Base-by-base conservation (phyloP, 306 rosid species). In the Cicer judaicum region DNA sequence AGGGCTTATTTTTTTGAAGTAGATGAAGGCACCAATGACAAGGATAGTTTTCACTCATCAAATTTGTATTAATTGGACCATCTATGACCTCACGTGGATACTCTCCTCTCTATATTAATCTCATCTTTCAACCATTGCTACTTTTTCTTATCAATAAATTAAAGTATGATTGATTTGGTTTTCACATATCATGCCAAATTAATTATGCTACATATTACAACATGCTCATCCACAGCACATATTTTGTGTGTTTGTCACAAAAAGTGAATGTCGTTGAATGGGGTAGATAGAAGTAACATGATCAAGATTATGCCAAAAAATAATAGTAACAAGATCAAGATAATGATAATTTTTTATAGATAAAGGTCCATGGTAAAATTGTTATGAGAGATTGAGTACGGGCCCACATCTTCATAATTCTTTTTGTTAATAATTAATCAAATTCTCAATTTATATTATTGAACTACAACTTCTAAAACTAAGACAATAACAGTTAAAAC, bases 21-120 rank as follows among this genome's bases (percentile, higher is more conserved):
- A 50, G 42, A n/a, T 54, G 42, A 38, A 72, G 16, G 12, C 42
- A 62, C 57, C 63, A 34, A 75, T 69, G 74, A 47, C 10, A 55
- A 48, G 9, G 70, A 81, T 38, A 42, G 53, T 39, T 21, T 60
- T 61, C 42, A 78, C 50, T 14, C 64, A 70, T 40, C 62, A 72
- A 54, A 77, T 49, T 24, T 7, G 70, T 36, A 83, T 63, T 79
- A 56, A 83, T 74, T 44, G 53, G 80, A 44, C 70, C 68, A 76
- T n/a, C 40, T 46, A 40, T 48, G 2, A 55, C 3, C 65, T 81
- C 75, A 64, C 81, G 78, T 76, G 81, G 56, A 71, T 19, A 81
- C 36, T 64, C 52, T 44, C 14, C 8, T 47, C 18, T 29, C 18
- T 29, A 19, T 19, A 47, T 73, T 4, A 64, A 66, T n/a, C 39